Conservation (phyloP, 352 stramenopile genomes). For the Phytophthora cryptogea region DNA sequence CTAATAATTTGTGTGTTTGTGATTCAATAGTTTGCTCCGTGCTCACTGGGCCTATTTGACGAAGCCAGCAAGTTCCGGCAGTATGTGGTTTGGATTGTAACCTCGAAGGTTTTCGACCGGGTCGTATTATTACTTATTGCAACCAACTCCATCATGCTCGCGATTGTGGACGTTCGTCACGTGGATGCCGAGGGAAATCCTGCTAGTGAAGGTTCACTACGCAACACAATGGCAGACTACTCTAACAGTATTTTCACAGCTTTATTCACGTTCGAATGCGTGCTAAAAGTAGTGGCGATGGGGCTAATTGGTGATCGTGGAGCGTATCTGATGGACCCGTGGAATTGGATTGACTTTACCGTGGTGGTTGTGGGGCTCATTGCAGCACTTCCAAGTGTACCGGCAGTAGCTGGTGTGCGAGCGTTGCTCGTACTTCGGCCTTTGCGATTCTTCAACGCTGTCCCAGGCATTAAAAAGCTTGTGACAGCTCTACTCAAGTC, state of each 20-base stretch:
- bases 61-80: conserved; percentile 50
- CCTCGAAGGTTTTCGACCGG: conserved; percentile 63
- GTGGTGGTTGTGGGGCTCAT: conserved; percentile 77
- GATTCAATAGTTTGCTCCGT: conserved; percentile 44
- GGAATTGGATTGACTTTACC: conserved; percentile 92
- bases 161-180: conserved; percentile 62
- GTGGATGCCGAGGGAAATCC: conserved; percentile 41
- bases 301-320: conserved; percentile 65
- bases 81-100: conserved; percentile 53
- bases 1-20: not conserved
- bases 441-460: conserved; percentile 53
- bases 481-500: conserved; percentile 74
- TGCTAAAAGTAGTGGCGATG: conserved; percentile 89
- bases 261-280: conserved; percentile 86
- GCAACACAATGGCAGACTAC: conserved; percentile 56
- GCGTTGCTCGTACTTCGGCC: conserved; percentile 46
- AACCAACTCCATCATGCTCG: conserved; percentile 82
- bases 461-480: conserved; percentile 58
- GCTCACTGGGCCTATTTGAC: conserved; percentile 55
- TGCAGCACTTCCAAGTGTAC: conserved; percentile 47
- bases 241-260: conserved; percentile 52
- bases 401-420: conserved; percentile 41
- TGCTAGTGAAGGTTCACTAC: conserved; percentile 36
- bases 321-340: conserved; percentile 81
- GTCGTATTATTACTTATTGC: conserved; percentile 80